Conservation (phyloP, 345 rosid species). For the Gossypium arboreum region DNA sequence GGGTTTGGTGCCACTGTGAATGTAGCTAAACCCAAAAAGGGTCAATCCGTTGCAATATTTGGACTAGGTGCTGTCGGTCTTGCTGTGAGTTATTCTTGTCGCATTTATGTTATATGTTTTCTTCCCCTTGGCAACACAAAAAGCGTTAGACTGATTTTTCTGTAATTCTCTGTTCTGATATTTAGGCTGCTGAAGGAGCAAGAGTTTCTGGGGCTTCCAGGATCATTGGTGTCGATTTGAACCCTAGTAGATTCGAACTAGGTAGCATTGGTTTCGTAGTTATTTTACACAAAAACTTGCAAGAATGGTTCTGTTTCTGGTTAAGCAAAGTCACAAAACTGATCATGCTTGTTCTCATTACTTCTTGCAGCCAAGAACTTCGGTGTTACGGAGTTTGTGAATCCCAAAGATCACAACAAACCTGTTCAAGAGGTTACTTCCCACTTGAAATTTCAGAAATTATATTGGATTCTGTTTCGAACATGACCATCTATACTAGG, state of each 20-base stretch:
- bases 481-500: not conserved
- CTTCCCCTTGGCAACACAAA: not conserved
- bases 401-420: constrained; percentile 58
- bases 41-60: constrained; percentile 62
- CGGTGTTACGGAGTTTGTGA: constrained; percentile 65
- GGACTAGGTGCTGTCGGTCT: constrained; percentile 87
- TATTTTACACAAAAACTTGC: not conserved
- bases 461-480: not conserved
- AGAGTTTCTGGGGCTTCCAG: constrained; percentile 59
- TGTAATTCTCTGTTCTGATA: not conserved
- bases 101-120: not conserved
- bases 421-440: constrained; percentile 59
- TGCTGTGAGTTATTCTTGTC: constrained; percentile 34
- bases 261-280: constrained; percentile 22
- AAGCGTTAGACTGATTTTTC: too few relatives aligned
- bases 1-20: constrained; percentile 73
- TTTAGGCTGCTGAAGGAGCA: constrained; percentile 81
- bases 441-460: not conserved
- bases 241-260: constrained; percentile 45
- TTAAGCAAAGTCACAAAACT: not conserved
- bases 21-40: constrained; percentile 70
- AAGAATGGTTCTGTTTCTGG: not conserved
- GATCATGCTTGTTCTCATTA: constrained; percentile 8
- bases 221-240: constrained; percentile 75
- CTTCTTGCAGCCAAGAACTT: constrained; percentile 54